Percentiles rank a stretch among this genome's conserved stretches.
These are phyloP conservation scores for Vanderwaltozyma yarrowii DNA, from an alignment of 805 yeast genomes.

Conservation along the genomic window DNA sequence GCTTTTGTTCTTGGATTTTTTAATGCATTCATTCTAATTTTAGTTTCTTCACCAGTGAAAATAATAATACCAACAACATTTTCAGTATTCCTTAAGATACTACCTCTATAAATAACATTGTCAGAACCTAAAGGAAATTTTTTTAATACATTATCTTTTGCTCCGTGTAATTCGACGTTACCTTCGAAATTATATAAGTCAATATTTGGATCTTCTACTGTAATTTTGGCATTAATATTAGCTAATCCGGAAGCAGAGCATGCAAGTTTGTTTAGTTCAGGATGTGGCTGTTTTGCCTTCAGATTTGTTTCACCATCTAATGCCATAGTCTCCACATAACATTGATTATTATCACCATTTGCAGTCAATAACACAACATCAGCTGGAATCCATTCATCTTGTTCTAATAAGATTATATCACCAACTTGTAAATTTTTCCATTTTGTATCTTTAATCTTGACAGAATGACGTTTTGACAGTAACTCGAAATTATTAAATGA, in stretches of 20 bases:
- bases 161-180: constrained; percentile 34
- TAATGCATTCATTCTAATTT: constrained; percentile 89
- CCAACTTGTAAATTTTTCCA: constrained; percentile 91
- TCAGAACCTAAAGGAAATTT: constrained; percentile 60
- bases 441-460: constrained; percentile 17
- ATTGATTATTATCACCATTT: constrained; percentile 48
- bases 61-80: constrained; percentile 68
- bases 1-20: constrained; percentile 86
- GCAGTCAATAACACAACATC: constrained; percentile 69
- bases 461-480: constrained; percentile 14
- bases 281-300: constrained; percentile 61
- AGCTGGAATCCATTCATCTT: constrained; percentile 92
- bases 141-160: constrained; percentile 28
- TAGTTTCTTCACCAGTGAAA: constrained; percentile 93
- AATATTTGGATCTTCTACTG: constrained; percentile 83
- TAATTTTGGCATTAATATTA: constrained; percentile 41
- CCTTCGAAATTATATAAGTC: constrained; percentile 93
- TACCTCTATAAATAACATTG: constrained; percentile 84
- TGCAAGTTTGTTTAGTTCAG: constrained; percentile 45
- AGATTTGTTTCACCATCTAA: constrained; percentile 94
- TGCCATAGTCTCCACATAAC: constrained; percentile 91
- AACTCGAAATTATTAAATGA: constrained; percentile 9
- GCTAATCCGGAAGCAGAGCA: constrained; percentile 42
- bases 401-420: constrained; percentile 58
- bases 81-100: constrained; percentile 76